Evolutionary conservation across 2,329 filamentous ascomycete genomes (phyloP), one percentile per base, ranked within the genome.

Genomic region (Pseudocercospora macadamiae): DNA sequence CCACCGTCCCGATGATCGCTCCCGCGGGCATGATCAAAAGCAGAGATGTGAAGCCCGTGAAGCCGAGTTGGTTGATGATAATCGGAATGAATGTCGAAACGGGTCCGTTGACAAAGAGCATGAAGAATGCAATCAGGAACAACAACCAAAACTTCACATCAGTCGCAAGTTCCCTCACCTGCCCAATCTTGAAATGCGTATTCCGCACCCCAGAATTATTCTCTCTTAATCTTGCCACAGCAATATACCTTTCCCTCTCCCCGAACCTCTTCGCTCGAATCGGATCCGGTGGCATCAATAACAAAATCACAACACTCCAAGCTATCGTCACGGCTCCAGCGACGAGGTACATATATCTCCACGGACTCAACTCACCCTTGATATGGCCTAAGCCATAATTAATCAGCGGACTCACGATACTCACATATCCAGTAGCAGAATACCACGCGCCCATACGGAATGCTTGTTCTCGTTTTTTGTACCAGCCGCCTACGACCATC

Each of bases 311-410:
- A 6, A 76, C 60, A 0, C 73, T 75, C 76, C 77, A 79, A 4
- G 73, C 30, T 3, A 79, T 71, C 0, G 78, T 80, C 9, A 80
- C 58, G 1, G 67, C 62, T 8, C 77, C 78, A n/a, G 73, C 70
- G 28, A 78, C 70, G 34, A 77, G 67, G 61, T 77, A 62, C 59
- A 62, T 64, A 44, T 62, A 64, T 47, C 70, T 66, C 76, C 76
- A 79, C 1, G 76, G 72, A 2, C 71, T 72, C 5, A 76, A 62
- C 1, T 69, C 64, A 14, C 75, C 75, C 18, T 73, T 69, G 56
- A 82, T 74, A 7, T 76, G 75, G 1, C 79, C 80, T 2, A 82
- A 66, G 3, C 75, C 80, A 58, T 80, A 82, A 68, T 80, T 80
- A 63, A 81, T 74, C 1, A 81, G 65, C 0, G 79, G 79, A 0